Conservation (phyloP, 495 filamentous ascomycete genomes). For the Saxophila tyrrhenica region DNA sequence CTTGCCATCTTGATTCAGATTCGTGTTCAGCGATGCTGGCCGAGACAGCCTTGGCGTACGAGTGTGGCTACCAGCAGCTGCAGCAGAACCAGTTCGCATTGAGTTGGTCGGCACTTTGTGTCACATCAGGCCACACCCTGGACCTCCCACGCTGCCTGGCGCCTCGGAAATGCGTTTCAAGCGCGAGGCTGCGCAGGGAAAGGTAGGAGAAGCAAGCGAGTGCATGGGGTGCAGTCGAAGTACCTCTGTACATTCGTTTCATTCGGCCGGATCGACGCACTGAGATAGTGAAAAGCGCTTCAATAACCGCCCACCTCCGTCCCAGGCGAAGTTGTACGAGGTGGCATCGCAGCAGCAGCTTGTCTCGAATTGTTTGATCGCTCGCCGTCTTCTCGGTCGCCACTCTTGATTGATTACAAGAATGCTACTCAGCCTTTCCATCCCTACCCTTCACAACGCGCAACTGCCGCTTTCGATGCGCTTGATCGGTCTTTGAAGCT, state of each 20-base stretch:
- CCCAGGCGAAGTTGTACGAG: too few species aligned
- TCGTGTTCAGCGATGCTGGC: neutral
- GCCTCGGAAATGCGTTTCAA: neutral
- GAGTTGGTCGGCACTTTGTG: neutral
- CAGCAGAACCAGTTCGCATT: neutral
- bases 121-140: neutral
- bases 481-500: neutral
- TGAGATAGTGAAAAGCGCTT: neutral
- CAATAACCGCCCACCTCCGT: neutral
- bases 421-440: neutral
- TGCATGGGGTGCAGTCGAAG: too few species aligned
- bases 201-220: neutral
- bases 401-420: too few species aligned
- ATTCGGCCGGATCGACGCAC: neutral
- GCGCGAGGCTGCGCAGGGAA: neutral
- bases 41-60: neutral
- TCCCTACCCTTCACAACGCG: neutral
- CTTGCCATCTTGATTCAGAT: neutral
- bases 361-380: too few species aligned
- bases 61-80: neutral
- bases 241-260: neutral
- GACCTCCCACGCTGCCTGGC: neutral
- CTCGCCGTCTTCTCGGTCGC: too few species aligned
- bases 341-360: too few species aligned
- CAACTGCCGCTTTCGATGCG: neutral